These are phyloP conservation scores for Chimonanthus salicifolius DNA, from an alignment of 164 flowering plant genomes.

Conservation along the genomic window DNA sequence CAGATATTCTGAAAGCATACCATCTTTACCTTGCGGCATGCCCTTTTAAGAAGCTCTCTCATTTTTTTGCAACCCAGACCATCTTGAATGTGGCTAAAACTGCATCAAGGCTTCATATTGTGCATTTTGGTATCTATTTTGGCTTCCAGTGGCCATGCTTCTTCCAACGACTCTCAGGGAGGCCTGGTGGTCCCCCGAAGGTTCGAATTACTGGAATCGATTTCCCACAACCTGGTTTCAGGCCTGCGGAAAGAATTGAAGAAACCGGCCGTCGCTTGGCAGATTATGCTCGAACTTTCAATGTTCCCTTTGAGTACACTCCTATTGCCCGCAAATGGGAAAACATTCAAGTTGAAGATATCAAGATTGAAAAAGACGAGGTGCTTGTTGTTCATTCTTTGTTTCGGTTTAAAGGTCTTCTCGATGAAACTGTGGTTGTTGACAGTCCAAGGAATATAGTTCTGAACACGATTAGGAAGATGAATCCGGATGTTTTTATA, in stretches of 20 bases:
- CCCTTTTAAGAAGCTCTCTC: conserved; percentile 72
- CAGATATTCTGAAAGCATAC: conserved; percentile 71
- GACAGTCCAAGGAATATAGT: conserved; percentile 55
- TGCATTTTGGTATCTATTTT: conserved; percentile 81
- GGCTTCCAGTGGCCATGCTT: conserved; percentile 95
- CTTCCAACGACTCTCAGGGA: conserved; percentile 48
- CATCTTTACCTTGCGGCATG: conserved; percentile 55
- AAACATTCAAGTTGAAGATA: conserved; percentile 53
- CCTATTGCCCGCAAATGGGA: conserved; percentile 87
- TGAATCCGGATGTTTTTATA: conserved; percentile 61
- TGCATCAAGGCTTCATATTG: conserved; percentile 52
- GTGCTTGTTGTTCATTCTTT: conserved; percentile 58
- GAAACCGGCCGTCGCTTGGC: conserved; percentile 73
- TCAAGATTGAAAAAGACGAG: conserved; percentile 60
- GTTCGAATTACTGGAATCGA: conserved; percentile 83
- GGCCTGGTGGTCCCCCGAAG: conserved; percentile 71
- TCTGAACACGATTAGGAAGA: conserved; percentile 45
- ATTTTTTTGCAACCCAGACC: conserved; percentile 51
- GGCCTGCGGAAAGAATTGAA: conserved; percentile 73
- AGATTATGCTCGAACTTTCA: conserved; percentile 58
- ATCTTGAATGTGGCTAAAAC: conserved; percentile 29
- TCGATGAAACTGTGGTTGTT: conserved; percentile 61
- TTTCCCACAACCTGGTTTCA: conserved; percentile 80
- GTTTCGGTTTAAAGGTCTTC: conserved; percentile 47
- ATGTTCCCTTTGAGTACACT: conserved; percentile 67